A percentile compares a stretch with the other conserved stretches of the same genome.
phyloP scores from a whole-genome alignment of 257 asterid species.

The Salvia rosmarinus region DNA sequence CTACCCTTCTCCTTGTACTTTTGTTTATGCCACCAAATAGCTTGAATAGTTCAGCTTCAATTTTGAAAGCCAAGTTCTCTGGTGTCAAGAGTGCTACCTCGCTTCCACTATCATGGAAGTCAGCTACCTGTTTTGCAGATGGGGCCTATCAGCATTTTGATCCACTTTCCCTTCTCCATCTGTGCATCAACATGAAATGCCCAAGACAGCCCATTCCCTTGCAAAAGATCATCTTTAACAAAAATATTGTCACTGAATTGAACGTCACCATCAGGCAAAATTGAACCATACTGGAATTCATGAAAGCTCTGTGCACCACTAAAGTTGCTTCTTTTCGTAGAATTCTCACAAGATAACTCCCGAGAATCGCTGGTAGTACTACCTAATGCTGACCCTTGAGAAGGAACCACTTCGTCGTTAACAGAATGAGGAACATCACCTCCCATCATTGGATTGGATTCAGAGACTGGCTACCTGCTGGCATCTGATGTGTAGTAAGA shows the following conservation, averaged over 20 bases:
- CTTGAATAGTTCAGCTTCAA: conserved; percentile 80
- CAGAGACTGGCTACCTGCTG: conserved; percentile 39
- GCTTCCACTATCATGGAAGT: no score
- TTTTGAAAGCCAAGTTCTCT: conserved; percentile 53
- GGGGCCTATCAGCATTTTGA: conserved; percentile 43
- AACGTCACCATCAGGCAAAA: conserved; percentile 64
- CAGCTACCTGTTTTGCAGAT: conserved; percentile 30
- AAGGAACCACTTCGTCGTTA: conserved; percentile 31
- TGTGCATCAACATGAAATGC: conserved; percentile 69
- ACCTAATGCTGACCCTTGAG: conserved; percentile 31
- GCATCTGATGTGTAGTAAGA: conserved; percentile 28
- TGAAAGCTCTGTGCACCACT: conserved; percentile 43
- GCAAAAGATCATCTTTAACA: conserved; percentile 90
- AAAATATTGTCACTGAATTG: conserved; percentile 68
- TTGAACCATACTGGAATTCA: conserved; percentile 50
- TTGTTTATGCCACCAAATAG: conserved; percentile 83
- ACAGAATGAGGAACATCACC: conserved; percentile 36
- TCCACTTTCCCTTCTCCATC: conserved; percentile 51
- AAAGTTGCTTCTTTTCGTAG: conserved; percentile 39
- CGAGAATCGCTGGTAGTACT: conserved; percentile 41
- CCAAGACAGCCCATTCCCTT: conserved; percentile 99
- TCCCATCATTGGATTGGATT: conserved; percentile 28
- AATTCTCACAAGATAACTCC: conserved; percentile 41
- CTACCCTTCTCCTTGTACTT: conserved; percentile 96
- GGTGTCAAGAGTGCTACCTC: conserved; percentile 46